Evolutionary conservation across 2,329 filamentous ascomycete species (phyloP), one percentile per base, ranked within the genome.

Genomic region (Monilinia polystroma): DNA sequence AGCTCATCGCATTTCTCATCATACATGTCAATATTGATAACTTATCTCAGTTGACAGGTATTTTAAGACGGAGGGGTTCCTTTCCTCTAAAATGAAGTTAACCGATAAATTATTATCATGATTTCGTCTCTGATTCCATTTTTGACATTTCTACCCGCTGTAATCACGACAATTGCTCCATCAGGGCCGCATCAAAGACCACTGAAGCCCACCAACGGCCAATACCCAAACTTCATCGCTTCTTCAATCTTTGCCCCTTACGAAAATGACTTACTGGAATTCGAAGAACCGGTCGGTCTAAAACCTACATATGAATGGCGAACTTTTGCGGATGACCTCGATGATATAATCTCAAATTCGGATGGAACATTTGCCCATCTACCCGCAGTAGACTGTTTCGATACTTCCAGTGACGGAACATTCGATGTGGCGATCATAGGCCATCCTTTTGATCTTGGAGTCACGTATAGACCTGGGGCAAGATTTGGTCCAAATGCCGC

Each of bases 361-460:
- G 20, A 57, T 23, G 68, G 69, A n/a, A 75, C 74, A 14, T 75
- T 75, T 54, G 72, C 70, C 7, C 74, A 75, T 63, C 72, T 75
- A n/a, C 65, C 70, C 35, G 74, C 70, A 52, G 68, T 67, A 10
- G 67, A 74, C 35, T 75, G 74, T 60, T 74, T 73, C 26, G 64
- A 71, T 16, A 4, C 60, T 16, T 20, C 12, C 68, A 68, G 38
- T 38, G 72, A 67, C 56, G 68, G 66, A 10, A 70, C 72, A n/a
- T 75, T 75, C 64, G 74, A 75, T 62, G 74, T 75, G 63, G 74
- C 71, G 1, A 73, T 75, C 32, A 71, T 75, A 16, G 74, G 74
- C 4, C 73, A 74, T 66, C 73, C 74, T 4, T 75, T 75, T 64
- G 74, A 75, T 67, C 67, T 75, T 0, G 73, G 73, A 5, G 73